Evolutionary conservation across 228 moss, liverwort and hornwort genomes (phyloP).

Genomic region (Sphagnum magellanicum): DNA sequence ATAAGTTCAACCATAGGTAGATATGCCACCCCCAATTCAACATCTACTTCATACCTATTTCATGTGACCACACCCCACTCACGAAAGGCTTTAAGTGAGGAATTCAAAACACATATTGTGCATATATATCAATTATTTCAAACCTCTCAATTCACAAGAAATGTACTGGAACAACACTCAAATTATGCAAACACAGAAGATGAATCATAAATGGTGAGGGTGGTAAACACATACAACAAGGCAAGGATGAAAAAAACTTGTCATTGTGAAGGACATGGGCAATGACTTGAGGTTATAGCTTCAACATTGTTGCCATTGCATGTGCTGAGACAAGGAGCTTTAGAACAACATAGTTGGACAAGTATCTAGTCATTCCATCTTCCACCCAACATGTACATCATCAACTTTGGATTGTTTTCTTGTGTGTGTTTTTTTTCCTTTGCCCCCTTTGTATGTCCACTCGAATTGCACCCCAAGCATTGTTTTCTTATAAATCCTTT

Average conservation of each 20-base stretch:
- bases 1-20: conserved; percentile 42
- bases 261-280: conserved; percentile 58
- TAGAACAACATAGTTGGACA: conserved; percentile 58
- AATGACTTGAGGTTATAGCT: conserved; percentile 37
- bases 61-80: background rate
- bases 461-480: conserved; percentile 14
- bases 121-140: too few species aligned
- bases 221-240: background rate
- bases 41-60: conserved; percentile 44
- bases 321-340: conserved; percentile 42
- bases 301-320: conserved; percentile 42
- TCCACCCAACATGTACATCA: conserved; percentile 20
- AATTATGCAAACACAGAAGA: background rate
- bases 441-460: conserved; percentile 18
- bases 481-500: conserved; percentile 3
- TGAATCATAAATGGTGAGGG: background rate
- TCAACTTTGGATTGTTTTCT: conserved; percentile 18
- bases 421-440: conserved; percentile 11
- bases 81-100: too few species aligned
- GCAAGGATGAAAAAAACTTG: conserved; percentile 6
- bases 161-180: background rate
- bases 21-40: conserved; percentile 35
- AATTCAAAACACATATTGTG: too few species aligned
- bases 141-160: too few species aligned
- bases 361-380: conserved; percentile 27